Evolutionary conservation across 495 filamentous ascomycete genomes (phyloP).

Genomic region (Neurospora sp.): DNA sequence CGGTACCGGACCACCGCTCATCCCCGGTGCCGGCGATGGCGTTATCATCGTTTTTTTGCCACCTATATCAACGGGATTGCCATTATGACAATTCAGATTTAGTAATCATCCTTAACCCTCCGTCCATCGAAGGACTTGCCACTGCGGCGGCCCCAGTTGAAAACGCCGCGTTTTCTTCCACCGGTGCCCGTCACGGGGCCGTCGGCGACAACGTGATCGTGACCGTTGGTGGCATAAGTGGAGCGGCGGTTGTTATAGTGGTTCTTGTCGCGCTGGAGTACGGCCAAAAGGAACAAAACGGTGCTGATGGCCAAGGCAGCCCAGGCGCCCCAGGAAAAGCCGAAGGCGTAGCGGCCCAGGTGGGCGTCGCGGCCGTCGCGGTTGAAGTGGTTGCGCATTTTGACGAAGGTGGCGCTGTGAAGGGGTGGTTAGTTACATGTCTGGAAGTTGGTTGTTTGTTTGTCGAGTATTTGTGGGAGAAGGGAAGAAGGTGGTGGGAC

Average conservation of each 20-base stretch:
- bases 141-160: conserved; percentile 23
- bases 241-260: background rate
- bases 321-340: conserved; percentile 77
- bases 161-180: background rate
- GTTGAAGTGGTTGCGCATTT: conserved; percentile 62
- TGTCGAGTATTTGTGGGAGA: background rate
- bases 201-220: background rate
- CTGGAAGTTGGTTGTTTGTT: background rate
- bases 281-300: conserved; percentile 56
- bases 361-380: conserved; percentile 43
- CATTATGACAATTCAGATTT: background rate
- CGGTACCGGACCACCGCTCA: background rate
- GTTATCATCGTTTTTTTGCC: background rate
- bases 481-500: too few relatives aligned
- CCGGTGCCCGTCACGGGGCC: background rate
- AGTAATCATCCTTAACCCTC: conserved; percentile 56
- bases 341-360: conserved; percentile 66
- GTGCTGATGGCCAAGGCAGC: conserved; percentile 60
- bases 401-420: conserved; percentile 52
- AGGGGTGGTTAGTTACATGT: background rate
- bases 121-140: conserved; percentile 39
- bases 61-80: too few relatives aligned
- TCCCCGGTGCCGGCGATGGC: background rate
- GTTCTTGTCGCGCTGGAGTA: conserved; percentile 7
- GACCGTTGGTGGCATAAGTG: background rate